Percentiles rank a stretch among this genome's conserved stretches.
Conservation (phyloP, 2,329 filamentous ascomycete species). For the Fusarium nisikadoi region DNA sequence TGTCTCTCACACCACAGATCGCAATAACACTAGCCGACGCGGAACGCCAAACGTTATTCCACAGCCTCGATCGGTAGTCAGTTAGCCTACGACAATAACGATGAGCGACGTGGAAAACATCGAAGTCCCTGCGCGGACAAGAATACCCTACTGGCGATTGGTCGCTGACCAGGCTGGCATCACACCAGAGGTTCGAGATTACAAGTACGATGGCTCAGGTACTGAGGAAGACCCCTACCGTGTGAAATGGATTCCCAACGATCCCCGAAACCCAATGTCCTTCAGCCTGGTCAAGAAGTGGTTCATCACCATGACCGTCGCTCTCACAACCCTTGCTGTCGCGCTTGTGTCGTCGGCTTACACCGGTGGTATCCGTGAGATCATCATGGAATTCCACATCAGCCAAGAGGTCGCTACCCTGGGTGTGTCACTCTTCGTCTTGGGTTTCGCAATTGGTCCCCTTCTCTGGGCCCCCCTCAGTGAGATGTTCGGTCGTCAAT, state of each 20-base stretch:
- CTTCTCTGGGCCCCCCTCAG: constrained; percentile 80
- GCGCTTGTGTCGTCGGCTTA: constrained; percentile 34
- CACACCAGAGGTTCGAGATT: constrained; percentile 30
- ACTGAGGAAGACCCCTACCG: constrained; percentile 33
- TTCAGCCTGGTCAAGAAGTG: constrained; percentile 30
- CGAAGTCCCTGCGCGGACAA: constrained; percentile 27
- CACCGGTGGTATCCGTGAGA: constrained; percentile 29
- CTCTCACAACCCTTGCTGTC: constrained; percentile 28
- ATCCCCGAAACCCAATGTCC: constrained; percentile 32
- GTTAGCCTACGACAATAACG: neutral
- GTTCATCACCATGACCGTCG: constrained; percentile 38
- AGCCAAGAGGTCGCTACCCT: constrained; percentile 36
- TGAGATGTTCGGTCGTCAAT: constrained; percentile 75
- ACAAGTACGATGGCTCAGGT: constrained; percentile 34
- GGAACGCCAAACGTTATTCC: neutral
- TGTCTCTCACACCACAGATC: neutral
- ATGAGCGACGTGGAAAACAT: constrained; percentile 32
- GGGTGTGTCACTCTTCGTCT: constrained; percentile 34
- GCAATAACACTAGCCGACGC: neutral
- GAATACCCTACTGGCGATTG: constrained; percentile 35
- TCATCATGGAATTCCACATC: constrained; percentile 30
- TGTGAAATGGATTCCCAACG: constrained; percentile 38
- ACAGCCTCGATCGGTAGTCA: constrained; percentile 1
- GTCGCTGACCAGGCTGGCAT: constrained; percentile 32
- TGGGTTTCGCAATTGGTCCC: constrained; percentile 68